phyloP scores from a whole-genome alignment of 768 basidiomycete genomes.

The Phlebiopsis gigantea region DNA sequence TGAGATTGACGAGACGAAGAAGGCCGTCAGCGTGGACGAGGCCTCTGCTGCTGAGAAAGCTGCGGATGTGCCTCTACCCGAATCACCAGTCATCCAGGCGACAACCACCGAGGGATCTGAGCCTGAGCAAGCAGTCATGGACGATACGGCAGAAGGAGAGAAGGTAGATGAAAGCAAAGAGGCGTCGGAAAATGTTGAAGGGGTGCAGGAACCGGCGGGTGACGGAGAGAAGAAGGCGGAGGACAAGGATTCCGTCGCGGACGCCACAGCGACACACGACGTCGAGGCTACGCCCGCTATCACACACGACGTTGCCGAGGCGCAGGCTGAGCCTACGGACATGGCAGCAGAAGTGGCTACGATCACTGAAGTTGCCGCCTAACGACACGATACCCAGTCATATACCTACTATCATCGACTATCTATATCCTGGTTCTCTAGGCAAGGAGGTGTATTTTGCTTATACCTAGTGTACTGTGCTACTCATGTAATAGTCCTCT shows the following conservation, averaged over 20 bases:
- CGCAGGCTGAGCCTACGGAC: not conserved
- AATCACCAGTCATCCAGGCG: constrained; percentile 30
- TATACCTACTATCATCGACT: constrained; percentile 1
- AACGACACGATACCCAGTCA: constrained; percentile 6
- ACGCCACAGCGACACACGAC: not conserved
- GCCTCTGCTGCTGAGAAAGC: constrained; percentile 16
- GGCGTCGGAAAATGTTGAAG: constrained; percentile 18
- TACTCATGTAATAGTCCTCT: constrained; percentile 3
- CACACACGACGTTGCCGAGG: not conserved
- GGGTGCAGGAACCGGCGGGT: constrained; percentile 66
- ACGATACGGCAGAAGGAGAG: constrained; percentile 22
- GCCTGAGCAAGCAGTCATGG: not conserved
- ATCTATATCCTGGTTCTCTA: constrained; percentile 5
- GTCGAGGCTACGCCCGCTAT: not conserved
- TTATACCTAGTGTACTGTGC: constrained; percentile 6
- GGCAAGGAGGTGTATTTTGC: constrained; percentile 9
- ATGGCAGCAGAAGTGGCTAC: not conserved
- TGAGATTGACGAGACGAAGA: constrained; percentile 43
- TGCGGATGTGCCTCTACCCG: constrained; percentile 34
- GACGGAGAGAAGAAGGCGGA: constrained; percentile 52
- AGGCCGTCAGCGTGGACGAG: constrained; percentile 11
- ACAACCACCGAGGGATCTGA: constrained; percentile 17
- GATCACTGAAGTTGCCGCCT: not conserved
- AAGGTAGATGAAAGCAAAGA: constrained; percentile 27
- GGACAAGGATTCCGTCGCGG: not conserved